phyloP scores from a whole-genome alignment of 768 basidiomycete genomes.

The Mycena vulgaris region DNA sequence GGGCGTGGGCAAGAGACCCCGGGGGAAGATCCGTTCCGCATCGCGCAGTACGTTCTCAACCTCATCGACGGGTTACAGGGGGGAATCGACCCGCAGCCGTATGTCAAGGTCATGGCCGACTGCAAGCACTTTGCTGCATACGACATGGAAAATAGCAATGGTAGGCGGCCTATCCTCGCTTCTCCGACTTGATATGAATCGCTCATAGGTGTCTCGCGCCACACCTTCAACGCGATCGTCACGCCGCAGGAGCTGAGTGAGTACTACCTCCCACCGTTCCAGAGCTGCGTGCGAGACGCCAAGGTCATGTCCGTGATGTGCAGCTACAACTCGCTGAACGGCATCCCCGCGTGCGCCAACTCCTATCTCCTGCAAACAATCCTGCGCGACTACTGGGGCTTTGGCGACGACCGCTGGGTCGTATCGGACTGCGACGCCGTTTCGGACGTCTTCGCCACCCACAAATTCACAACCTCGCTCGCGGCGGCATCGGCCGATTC shows the following conservation, averaged over 20 bases:
- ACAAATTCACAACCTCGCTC: conserved; percentile 60
- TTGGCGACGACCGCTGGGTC: conserved; percentile 67
- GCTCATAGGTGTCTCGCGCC: conserved; percentile 45
- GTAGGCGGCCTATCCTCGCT: conserved; percentile 40
- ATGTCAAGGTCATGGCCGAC: conserved; percentile 67
- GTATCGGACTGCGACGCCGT: conserved; percentile 68
- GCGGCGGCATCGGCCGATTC: conserved; percentile 64
- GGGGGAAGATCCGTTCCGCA: conserved; percentile 71
- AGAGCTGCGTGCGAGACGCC: conserved; percentile 71
- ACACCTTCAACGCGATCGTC: conserved; percentile 65
- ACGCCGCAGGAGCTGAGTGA: conserved; percentile 68
- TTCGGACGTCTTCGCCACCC: conserved; percentile 59
- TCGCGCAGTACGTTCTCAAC: conserved; percentile 66
- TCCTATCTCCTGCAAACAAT: conserved; percentile 66
- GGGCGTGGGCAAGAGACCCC: conserved; percentile 75
- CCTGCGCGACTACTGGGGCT: conserved; percentile 66
- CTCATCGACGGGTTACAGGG: conserved; percentile 70
- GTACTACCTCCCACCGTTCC: conserved; percentile 70
- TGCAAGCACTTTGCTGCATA: conserved; percentile 76
- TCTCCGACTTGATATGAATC: too few relatives aligned
- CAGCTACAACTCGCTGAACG: conserved; percentile 73
- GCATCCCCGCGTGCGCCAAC: conserved; percentile 69
- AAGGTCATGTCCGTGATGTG: conserved; percentile 67
- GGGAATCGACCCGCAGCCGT: conserved; percentile 64
- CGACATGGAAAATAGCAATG: conserved; percentile 60